Conservation (phyloP, 805 yeast genomes). For the Osmozyma mogii region DNA sequence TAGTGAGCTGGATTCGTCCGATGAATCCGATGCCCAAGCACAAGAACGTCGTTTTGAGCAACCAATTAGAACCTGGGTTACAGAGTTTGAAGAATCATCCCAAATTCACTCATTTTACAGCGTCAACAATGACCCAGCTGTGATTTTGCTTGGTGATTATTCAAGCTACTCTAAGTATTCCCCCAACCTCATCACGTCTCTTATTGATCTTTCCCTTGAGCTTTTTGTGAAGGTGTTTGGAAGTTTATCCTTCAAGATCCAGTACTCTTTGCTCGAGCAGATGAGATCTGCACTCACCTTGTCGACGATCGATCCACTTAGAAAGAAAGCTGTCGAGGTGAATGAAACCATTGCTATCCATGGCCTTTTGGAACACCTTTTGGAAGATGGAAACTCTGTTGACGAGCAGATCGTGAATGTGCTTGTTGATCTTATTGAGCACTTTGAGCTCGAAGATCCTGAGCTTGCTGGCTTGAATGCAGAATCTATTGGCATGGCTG, state of each 20-base stretch:
- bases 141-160: conserved; percentile 19
- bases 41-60: too few species aligned
- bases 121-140: conserved; percentile 27
- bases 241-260: conserved; percentile 65
- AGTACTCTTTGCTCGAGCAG: conserved; percentile 79
- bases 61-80: too few species aligned
- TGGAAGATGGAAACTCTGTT: conserved; percentile 12
- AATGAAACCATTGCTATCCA: conserved; percentile 62
- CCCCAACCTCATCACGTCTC: conserved; percentile 23
- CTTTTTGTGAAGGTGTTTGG: conserved; percentile 68
- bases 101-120: too few species aligned
- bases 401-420: conserved; percentile 33
- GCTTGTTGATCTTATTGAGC: conserved; percentile 43
- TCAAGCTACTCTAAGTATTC: conserved; percentile 18
- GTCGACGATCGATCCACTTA: conserved; percentile 22
- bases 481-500: conserved; percentile 48
- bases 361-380: conserved; percentile 29
- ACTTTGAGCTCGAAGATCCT: conserved; percentile 31
- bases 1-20: too few species aligned
- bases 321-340: conserved; percentile 43
- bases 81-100: too few species aligned
- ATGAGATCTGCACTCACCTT: conserved; percentile 47
- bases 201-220: conserved; percentile 74
- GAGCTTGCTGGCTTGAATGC: conserved; percentile 42
- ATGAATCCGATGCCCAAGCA: too few species aligned